These are phyloP conservation scores for Chaetomium globosum DNA, from an alignment of 2,329 filamentous ascomycete species.

Conservation along the genomic window DNA sequence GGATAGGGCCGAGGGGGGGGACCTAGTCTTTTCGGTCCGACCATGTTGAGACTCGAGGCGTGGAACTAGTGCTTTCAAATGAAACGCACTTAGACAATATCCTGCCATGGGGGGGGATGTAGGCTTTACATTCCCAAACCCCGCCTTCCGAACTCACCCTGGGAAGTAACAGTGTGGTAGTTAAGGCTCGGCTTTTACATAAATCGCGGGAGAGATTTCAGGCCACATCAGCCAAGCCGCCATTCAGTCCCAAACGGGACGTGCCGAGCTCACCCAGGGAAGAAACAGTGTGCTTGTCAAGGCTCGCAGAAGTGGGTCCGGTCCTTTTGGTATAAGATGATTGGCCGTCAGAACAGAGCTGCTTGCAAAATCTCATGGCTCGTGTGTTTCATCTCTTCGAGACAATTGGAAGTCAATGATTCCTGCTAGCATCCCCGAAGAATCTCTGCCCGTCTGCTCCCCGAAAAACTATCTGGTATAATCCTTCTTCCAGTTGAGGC, in stretches of 20 bases:
- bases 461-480: too few species aligned
- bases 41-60: background rate
- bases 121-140: background rate
- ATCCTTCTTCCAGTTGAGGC: too few species aligned
- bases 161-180: background rate
- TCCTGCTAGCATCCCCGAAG: too few species aligned
- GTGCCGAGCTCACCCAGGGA: too few species aligned
- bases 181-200: background rate
- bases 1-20: background rate
- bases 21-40: background rate
- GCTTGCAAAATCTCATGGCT: background rate
- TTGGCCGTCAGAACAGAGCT: background rate
- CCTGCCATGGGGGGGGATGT: background rate
- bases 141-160: background rate
- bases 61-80: background rate
- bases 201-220: background rate
- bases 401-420: too few species aligned
- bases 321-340: slow-evolving; percentile 3
- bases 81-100: background rate
- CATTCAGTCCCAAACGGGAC: background rate
- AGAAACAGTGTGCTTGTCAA: too few species aligned
- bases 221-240: slow-evolving; percentile 6
- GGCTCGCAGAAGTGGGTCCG: background rate
- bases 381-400: too few species aligned
- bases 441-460: too few species aligned